Evolutionary conservation across 2,329 filamentous ascomycete species (phyloP).

Genomic region (Ampelomyces quisqualis): DNA sequence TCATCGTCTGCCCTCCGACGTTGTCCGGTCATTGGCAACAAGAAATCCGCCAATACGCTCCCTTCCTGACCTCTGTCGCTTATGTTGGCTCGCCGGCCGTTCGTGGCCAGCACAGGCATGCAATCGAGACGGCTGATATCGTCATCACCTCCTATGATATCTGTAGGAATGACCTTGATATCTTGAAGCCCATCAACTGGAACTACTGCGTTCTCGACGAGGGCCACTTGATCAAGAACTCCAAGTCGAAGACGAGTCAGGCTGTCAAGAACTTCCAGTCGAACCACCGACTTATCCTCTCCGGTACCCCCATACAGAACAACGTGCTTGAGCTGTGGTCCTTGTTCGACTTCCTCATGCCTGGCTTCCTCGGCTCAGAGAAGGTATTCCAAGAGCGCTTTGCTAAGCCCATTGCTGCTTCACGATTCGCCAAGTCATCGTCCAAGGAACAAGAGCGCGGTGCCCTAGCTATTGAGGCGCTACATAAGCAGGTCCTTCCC

Average conservation of each 20-base stretch:
- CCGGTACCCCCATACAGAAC: slow-evolving; percentile 96
- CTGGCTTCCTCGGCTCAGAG: slow-evolving; percentile 91
- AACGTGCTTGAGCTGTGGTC: slow-evolving; percentile 98
- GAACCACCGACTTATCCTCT: slow-evolving; percentile 94
- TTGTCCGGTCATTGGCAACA: slow-evolving; percentile 98
- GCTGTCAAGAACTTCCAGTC: slow-evolving; percentile 87
- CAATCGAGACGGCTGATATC: slow-evolving; percentile 78
- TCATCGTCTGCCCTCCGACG: slow-evolving; percentile 95
- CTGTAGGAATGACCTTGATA: slow-evolving; percentile 89
- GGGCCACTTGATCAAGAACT: slow-evolving; percentile 98
- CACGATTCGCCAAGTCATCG: slow-evolving; percentile 92
- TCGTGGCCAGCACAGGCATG: slow-evolving; percentile 67
- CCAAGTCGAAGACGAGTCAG: slow-evolving; percentile 90
- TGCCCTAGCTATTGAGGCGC: slow-evolving; percentile 92
- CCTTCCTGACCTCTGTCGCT: slow-evolving; percentile 84
- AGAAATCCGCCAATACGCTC: slow-evolving; percentile 92
- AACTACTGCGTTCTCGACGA: slow-evolving; percentile 98
- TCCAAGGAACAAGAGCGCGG: slow-evolving; percentile 98
- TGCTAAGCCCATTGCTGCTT: slow-evolving; percentile 91
- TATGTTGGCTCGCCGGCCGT: slow-evolving; percentile 89
- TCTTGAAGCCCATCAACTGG: slow-evolving; percentile 82
- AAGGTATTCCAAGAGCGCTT: slow-evolving; percentile 97
- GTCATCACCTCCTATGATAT: slow-evolving; percentile 98
- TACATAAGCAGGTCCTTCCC: slow-evolving; percentile 96
- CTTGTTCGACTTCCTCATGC: slow-evolving; percentile 98